Evolutionary conservation across 148 eudicot genomes (phyloP).

Genomic region (Dysphania ambrosioides): DNA sequence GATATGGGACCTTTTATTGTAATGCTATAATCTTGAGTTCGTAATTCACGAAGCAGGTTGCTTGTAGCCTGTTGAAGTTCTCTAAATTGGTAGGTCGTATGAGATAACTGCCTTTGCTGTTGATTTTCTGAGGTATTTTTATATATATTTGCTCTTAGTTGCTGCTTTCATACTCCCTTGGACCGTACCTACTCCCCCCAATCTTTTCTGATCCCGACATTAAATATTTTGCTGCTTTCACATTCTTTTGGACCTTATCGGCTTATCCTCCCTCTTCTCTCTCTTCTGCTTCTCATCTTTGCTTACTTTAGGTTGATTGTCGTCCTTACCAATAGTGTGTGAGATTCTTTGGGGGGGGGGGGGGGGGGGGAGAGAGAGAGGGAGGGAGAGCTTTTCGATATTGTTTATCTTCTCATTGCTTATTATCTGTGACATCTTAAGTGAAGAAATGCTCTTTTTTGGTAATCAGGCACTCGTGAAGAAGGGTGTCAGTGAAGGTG

Average conservation of each 20-base stretch:
- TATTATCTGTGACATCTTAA: background rate
- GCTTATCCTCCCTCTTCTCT: background rate
- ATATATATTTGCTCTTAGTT: background rate
- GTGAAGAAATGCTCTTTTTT: slow-evolving; percentile 22
- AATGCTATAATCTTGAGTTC: background rate
- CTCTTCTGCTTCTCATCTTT: background rate
- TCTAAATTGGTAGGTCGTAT: background rate
- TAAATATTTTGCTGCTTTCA: background rate
- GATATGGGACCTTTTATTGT: background rate
- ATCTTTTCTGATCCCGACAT: background rate
- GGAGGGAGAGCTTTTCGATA: background rate
- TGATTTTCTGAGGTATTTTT: background rate
- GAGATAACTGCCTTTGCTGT: background rate
- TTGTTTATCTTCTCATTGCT: background rate
- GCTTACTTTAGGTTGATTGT: background rate
- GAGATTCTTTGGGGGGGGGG: background rate
- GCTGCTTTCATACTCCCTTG: background rate
- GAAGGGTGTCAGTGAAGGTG: slow-evolving; percentile 65
- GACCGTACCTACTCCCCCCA: background rate
- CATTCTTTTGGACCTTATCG: background rate
- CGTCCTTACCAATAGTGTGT: background rate
- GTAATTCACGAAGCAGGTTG: background rate
- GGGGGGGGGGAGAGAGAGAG: background rate
- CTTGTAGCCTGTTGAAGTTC: background rate
- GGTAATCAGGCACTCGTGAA: slow-evolving; percentile 53